A percentile compares a stretch with the other conserved stretches of the same genome.
Conservation (phyloP, 1,284 basidiomycete genomes). For the Trichosporon sp. region DNA sequence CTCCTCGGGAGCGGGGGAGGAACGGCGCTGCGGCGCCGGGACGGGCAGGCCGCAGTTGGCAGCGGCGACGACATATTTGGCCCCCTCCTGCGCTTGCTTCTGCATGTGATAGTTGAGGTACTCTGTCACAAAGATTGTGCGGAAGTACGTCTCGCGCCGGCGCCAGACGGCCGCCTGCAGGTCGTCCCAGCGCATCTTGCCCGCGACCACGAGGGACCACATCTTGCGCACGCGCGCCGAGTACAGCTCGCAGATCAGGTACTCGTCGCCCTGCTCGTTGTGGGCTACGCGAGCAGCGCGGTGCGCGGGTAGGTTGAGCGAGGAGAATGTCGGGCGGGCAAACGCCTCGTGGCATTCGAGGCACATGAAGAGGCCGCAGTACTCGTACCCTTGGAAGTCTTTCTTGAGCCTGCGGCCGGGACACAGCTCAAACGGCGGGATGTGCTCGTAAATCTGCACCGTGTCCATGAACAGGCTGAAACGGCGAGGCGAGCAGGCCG, state of each 20-base stretch:
- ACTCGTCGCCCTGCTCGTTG: conserved; percentile 8
- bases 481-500: background rate
- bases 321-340: conserved; percentile 2
- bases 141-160: conserved; percentile 17
- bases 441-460: conserved; percentile 7
- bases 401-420: conserved; percentile 6
- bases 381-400: conserved; percentile 13
- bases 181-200: conserved; percentile 12
- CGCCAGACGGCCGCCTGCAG: background rate
- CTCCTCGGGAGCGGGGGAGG: background rate
- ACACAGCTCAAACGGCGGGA: conserved; percentile 16
- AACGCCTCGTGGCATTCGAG: conserved; percentile 13
- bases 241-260: conserved; percentile 15
- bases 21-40: background rate
- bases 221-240: conserved; percentile 7
- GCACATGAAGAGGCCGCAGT: conserved; percentile 12
- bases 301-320: conserved; percentile 10
- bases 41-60: conserved; percentile 10
- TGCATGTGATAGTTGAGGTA: conserved; percentile 1
- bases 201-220: conserved; percentile 1
- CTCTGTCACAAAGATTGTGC: conserved; percentile 4
- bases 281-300: background rate
- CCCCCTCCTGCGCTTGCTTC: background rate
- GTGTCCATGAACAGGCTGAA: background rate
- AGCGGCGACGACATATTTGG: background rate